Percentiles rank a stretch among this genome's conserved stretches.
phyloP scores from a whole-genome alignment of 345 rosid species.

The Aquilaria yunnanensis region DNA sequence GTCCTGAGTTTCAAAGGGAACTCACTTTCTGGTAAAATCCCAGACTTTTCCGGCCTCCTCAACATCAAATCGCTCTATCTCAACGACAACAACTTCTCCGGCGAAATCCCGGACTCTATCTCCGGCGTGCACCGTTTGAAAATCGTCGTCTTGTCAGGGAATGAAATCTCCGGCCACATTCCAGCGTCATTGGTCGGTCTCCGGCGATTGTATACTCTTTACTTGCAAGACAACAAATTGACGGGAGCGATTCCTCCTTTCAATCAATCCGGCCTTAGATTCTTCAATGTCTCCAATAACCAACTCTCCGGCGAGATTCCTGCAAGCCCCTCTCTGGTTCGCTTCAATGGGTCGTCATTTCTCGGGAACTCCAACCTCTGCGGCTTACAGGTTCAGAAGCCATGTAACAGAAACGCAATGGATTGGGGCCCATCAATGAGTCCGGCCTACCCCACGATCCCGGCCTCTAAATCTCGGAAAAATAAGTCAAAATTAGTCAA shows the following conservation, averaged over 20 bases:
- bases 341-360: constrained; percentile 66
- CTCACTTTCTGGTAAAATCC: constrained; percentile 70
- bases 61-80: constrained; percentile 84
- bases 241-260: constrained; percentile 62
- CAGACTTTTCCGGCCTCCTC: constrained; percentile 50
- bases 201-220: constrained; percentile 51
- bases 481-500: constrained; percentile 28
- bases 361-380: constrained; percentile 56
- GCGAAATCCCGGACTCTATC: constrained; percentile 61
- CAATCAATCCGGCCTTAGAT: constrained; percentile 72
- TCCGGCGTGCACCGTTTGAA: constrained; percentile 71
- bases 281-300: constrained; percentile 80
- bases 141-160: constrained; percentile 46
- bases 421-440: constrained; percentile 22
- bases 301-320: constrained; percentile 73
- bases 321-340: constrained; percentile 46
- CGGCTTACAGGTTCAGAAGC: constrained; percentile 58
- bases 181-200: constrained; percentile 57
- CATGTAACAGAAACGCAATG: constrained; percentile 24
- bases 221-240: constrained; percentile 55
- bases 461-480: constrained; percentile 18
- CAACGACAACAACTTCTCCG: constrained; percentile 64
- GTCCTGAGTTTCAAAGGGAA: constrained; percentile 88
- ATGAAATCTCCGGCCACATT: constrained; percentile 56
- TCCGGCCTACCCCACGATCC: constrained; percentile 18